Evolutionary conservation across 225 moss, liverwort and hornwort genomes (phyloP).

Genomic region (Straminergon stramineum): DNA sequence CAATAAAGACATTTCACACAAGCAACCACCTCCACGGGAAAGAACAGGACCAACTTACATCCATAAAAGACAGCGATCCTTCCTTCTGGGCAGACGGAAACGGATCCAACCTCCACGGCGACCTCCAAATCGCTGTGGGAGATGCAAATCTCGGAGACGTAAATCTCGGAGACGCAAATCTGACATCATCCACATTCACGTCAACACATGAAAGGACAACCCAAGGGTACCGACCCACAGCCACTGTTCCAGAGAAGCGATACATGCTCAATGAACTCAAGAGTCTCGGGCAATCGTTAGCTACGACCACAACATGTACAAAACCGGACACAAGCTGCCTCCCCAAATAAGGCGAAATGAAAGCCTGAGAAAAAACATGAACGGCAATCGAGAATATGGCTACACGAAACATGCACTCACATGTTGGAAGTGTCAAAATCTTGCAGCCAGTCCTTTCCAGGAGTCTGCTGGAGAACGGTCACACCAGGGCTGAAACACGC

Average conservation of each 20-base stretch:
- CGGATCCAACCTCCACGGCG: conserved; percentile 77
- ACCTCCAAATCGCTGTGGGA: conserved; percentile 74
- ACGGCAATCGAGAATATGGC: not conserved
- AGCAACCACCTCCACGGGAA: not conserved
- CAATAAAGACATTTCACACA: not conserved
- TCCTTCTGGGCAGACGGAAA: conserved; percentile 54
- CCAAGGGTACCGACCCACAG: too few species aligned
- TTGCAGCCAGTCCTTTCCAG: conserved; percentile 46
- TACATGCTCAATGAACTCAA: not conserved
- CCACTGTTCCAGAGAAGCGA: not conserved
- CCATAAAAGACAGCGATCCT: conserved; percentile 49
- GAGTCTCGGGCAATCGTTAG: not conserved
- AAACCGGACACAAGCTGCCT: too few species aligned
- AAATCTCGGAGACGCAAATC: conserved; percentile 36
- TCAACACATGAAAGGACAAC: not conserved
- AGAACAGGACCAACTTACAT: conserved; percentile 19
- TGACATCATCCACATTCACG: not conserved
- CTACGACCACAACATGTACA: too few species aligned
- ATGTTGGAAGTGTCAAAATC: conserved; percentile 40
- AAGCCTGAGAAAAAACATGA: not conserved
- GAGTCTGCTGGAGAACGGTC: conserved; percentile 44
- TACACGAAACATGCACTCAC: not conserved
- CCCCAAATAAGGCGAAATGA: too few species aligned
- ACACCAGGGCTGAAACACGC: conserved; percentile 45
- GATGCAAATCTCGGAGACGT: conserved; percentile 39